These are phyloP conservation scores for Corymbia calophylla DNA, from an alignment of 441 rosid species.

Conservation along the genomic window DNA sequence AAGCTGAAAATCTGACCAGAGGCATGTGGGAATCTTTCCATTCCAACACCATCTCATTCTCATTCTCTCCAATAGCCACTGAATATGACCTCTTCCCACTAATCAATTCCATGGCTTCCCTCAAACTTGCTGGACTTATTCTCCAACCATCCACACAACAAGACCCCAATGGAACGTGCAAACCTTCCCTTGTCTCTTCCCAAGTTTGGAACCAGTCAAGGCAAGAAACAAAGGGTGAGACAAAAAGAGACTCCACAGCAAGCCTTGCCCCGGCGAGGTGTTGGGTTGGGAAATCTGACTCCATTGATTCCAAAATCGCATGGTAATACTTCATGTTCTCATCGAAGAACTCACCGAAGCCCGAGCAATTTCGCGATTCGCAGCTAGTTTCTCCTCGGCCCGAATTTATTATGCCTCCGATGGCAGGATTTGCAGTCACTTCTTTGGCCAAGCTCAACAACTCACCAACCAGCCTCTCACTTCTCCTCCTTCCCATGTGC, in stretches of 20 bases:
- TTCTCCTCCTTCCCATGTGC: conserved; percentile 17
- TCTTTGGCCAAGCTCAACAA: conserved; percentile 19
- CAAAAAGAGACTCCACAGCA: conserved; percentile 34
- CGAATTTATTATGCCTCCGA: conserved; percentile 19
- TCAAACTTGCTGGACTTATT: conserved; percentile 13
- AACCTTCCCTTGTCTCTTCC: conserved; percentile 20
- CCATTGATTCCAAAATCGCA: conserved; percentile 28
- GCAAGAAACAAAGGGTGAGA: conserved; percentile 14
- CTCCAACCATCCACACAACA: conserved; percentile 8
- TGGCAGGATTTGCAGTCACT: background rate
- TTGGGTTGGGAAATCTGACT: conserved; percentile 10
- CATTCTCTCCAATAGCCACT: conserved; percentile 11
- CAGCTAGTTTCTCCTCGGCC: conserved; percentile 26
- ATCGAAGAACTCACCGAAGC: conserved; percentile 23
- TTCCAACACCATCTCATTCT: conserved; percentile 27
- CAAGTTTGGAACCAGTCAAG: conserved; percentile 16
- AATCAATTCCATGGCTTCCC: conserved; percentile 31
- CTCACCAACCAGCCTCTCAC: conserved; percentile 2
- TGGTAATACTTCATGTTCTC: conserved; percentile 18
- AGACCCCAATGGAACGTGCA: background rate
- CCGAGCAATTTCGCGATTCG: background rate
- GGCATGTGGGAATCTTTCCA: conserved; percentile 26
- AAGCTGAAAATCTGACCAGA: conserved; percentile 26
- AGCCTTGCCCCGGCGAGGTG: conserved; percentile 27
- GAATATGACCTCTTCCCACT: conserved; percentile 14